These are phyloP conservation scores for Paramyrothecium sp. DNA, from an alignment of 2,329 filamentous ascomycete genomes.

Conservation along the genomic window DNA sequence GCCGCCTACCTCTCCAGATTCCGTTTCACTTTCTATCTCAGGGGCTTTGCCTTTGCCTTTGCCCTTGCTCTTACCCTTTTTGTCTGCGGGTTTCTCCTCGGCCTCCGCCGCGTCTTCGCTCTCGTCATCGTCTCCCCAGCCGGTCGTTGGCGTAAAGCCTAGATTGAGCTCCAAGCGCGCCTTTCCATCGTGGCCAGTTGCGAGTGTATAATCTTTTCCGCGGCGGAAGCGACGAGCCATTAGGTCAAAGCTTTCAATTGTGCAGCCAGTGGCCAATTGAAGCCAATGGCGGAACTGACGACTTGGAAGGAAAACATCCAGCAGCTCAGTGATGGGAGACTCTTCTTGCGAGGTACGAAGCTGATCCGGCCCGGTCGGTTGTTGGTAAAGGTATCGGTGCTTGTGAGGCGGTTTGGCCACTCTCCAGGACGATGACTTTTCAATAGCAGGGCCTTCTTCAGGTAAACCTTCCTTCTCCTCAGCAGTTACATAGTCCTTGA, in stretches of 20 bases:
- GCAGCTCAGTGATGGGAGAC: conserved; percentile 70
- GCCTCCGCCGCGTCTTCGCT: conserved; percentile 41
- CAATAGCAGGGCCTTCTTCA: conserved; percentile 52
- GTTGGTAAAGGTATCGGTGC: conserved; percentile 85
- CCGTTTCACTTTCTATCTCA: conserved; percentile 27
- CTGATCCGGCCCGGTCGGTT: conserved; percentile 43
- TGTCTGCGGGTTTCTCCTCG: conserved; percentile 26
- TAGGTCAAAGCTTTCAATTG: conserved; percentile 71
- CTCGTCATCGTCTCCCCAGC: conserved; percentile 74
- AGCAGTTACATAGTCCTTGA: conserved; percentile 70
- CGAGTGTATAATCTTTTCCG: conserved; percentile 88
- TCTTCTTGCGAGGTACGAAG: conserved; percentile 35
- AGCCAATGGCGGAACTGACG: conserved; percentile 88
- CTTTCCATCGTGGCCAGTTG: conserved; percentile 76
- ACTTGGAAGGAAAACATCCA: conserved; percentile 82
- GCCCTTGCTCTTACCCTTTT: conserved; percentile 30
- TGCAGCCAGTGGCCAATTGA: conserved; percentile 74
- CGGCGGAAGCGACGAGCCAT: conserved; percentile 85
- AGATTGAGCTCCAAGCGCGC: conserved; percentile 85
- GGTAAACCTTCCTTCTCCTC: conserved; percentile 54
- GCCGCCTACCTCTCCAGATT: conserved; percentile 63
- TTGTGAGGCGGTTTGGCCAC: conserved; percentile 91
- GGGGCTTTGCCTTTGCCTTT: conserved; percentile 31
- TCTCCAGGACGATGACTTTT: conserved; percentile 62
- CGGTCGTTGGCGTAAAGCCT: conserved; percentile 77